Percentiles rank a stretch among this genome's conserved stretches.
Conservation (phyloP, 768 basidiomycete genomes). For the Suillus plorans region DNA sequence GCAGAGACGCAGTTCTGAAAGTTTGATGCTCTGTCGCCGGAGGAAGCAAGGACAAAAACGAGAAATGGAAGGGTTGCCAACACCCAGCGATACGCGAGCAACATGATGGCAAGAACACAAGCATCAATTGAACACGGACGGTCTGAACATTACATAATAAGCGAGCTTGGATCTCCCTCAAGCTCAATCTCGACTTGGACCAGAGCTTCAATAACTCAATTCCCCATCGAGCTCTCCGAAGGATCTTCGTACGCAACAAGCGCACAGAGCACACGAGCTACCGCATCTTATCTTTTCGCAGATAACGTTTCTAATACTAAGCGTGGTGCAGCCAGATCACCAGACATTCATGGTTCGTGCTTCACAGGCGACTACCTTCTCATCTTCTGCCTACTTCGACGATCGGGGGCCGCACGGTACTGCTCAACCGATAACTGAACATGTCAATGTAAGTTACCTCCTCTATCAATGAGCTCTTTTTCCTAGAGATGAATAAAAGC, state of each 20-base stretch:
- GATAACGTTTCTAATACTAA: background rate
- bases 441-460: slow-evolving; percentile 59
- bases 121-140: background rate
- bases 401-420: slow-evolving; percentile 70
- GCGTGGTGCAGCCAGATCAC: background rate
- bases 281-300: background rate
- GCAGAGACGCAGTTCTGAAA: slow-evolving; percentile 39
- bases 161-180: background rate
- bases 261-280: background rate
- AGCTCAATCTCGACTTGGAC: background rate
- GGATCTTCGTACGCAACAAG: background rate
- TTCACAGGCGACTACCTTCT: slow-evolving; percentile 57
- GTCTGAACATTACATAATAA: slow-evolving; percentile 1
- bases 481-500: slow-evolving; percentile 27
- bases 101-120: background rate
- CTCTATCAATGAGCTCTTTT: background rate
- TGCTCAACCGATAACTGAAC: slow-evolving; percentile 79
- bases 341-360: slow-evolving; percentile 34
- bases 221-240: background rate
- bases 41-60: slow-evolving; percentile 19
- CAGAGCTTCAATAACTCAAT: background rate
- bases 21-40: slow-evolving; percentile 33
- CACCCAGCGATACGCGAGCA: slow-evolving; percentile 6
- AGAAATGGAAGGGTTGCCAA: slow-evolving; percentile 16
- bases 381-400: slow-evolving; percentile 70